Base-by-base conservation (phyloP, 2,329 filamentous ascomycete genomes). In the Pseudogymnoascus sp. region DNA sequence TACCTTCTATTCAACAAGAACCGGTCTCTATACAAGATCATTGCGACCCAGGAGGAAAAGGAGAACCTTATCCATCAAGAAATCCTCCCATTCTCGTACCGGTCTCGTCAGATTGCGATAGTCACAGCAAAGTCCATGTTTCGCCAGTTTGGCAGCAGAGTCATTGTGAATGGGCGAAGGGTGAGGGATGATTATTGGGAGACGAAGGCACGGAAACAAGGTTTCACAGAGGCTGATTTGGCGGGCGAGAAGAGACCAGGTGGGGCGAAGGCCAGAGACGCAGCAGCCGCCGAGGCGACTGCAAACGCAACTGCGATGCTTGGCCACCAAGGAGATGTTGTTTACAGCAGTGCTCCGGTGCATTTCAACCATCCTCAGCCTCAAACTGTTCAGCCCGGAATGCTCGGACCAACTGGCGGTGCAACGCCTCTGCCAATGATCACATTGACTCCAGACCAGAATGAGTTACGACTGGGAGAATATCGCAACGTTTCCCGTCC, bases 131-230 rank as follows among this genome's bases (percentile, higher is more conserved):
- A 91, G 67, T 97, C 93, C 70, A 99, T 99, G 95, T 99, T 97
- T 76, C 88, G 95, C 46, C 95, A 99, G 75, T 99, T 99, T 75
- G 95, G 95, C 59, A 97, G 93, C 75, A 85, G 95, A 67, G 89
- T 99, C 61, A 95, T 99, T 67, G 86, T 90, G 37, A 90, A 93
- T 71, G 95, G 95, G 35, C 85, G 93, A 66, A 83, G 95, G 64
- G 95, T 99, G 44, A 88, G 95, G 60, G 95, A 99, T 76, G 95
- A 99, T 74, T 99, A 99, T 77, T 99, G 95, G 95, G 95, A 97
- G 76, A 90, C 88, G 72, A 97, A 97, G 77, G 95, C 95, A 7
- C 84, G 90, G 59, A 99, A 97, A 77, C 95, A 99, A 76, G 95
- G 95, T 10, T 99, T 99, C 73, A 99, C 95, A 1, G 95, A 99